Conservation (phyloP, 352 stramenopile genomes). For the Pythium sp. region DNA sequence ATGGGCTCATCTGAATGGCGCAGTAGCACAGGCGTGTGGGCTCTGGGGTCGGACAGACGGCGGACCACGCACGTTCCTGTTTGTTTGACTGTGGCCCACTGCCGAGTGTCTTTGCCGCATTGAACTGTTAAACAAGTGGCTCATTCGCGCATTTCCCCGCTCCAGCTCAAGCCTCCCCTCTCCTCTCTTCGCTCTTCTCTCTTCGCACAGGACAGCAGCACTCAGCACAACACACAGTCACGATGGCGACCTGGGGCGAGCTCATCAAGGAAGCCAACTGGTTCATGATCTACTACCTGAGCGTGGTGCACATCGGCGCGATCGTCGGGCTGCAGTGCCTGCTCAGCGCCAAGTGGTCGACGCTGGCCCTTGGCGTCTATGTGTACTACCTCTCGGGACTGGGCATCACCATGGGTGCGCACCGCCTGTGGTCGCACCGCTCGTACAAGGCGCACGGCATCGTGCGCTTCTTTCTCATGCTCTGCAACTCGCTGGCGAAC, state of each 20-base stretch:
- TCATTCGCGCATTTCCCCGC: conserved; percentile 9
- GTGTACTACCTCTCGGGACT: conserved; percentile 79
- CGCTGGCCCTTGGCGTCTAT: conserved; percentile 86
- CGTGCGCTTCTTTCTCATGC: conserved; percentile 95
- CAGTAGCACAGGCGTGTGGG: neutral
- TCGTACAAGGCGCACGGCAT: conserved; percentile 93
- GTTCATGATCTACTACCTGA: conserved; percentile 98
- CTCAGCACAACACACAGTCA: neutral
- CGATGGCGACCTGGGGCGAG: conserved; percentile 58
- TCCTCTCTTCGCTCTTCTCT: neutral
- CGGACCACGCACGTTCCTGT: neutral
- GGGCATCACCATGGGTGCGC: conserved; percentile 97
- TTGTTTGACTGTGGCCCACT: neutral
- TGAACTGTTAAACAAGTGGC: neutral
- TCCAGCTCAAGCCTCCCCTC: conserved; percentile 6
- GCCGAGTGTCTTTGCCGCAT: neutral
- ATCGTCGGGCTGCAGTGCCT: conserved; percentile 87
- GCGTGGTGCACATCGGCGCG: conserved; percentile 90
- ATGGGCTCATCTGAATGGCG: neutral
- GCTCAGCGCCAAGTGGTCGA: conserved; percentile 79
- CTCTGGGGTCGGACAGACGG: neutral
- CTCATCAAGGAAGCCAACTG: conserved; percentile 93
- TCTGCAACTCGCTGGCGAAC: conserved; percentile 97
- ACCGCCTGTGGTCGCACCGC: conserved; percentile 96
- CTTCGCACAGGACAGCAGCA: neutral